These are phyloP conservation scores for Begonia fuchsioides DNA, from an alignment of 306 rosid species.

Conservation along the genomic window DNA sequence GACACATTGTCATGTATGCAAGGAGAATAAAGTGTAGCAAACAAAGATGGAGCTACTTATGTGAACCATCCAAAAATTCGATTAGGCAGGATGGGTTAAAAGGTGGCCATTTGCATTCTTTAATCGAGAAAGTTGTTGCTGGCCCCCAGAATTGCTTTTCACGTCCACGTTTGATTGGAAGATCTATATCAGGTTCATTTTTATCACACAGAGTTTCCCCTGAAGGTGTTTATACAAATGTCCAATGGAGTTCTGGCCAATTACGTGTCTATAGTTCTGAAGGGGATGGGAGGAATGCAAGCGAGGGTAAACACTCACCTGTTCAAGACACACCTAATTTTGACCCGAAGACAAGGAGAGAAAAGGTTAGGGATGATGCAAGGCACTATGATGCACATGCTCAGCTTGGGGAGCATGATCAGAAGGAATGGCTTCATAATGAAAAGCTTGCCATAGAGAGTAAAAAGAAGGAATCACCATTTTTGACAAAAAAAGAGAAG, in stretches of 20 bases:
- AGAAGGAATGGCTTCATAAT: slow-evolving; percentile 73
- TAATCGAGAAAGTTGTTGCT: slow-evolving; percentile 15
- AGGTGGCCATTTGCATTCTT: slow-evolving; percentile 24
- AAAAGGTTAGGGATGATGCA: slow-evolving; percentile 29
- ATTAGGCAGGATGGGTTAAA: slow-evolving; percentile 23
- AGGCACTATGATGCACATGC: slow-evolving; percentile 46
- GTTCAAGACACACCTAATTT: slow-evolving; percentile 34
- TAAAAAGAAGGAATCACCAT: slow-evolving; percentile 63
- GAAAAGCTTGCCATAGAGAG: slow-evolving; percentile 56
- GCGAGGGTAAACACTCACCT: slow-evolving; percentile 50
- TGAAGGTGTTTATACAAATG: slow-evolving; percentile 19
- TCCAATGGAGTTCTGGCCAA: slow-evolving; percentile 23
- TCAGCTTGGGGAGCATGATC: slow-evolving; percentile 70
- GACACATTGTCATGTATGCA: slow-evolving; percentile 48
- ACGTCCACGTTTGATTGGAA: slow-evolving; percentile 24
- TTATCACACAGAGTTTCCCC: slow-evolving; percentile 17
- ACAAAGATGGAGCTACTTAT: slow-evolving; percentile 45
- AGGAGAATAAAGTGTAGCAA: slow-evolving; percentile 55
- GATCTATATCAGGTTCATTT: slow-evolving; percentile 25
- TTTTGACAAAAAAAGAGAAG: slow-evolving; percentile 58
- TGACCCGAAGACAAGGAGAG: slow-evolving; percentile 25
- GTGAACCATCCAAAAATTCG: slow-evolving; percentile 43
- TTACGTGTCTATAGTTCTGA: slow-evolving; percentile 55
- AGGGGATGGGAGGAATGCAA: slow-evolving; percentile 80
- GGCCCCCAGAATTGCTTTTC: slow-evolving; percentile 16